A percentile compares a stretch with the other conserved stretches of the same genome.
Conservation (phyloP, 371 early-diverging fungal species). For the Rhizomucor pusillus region DNA sequence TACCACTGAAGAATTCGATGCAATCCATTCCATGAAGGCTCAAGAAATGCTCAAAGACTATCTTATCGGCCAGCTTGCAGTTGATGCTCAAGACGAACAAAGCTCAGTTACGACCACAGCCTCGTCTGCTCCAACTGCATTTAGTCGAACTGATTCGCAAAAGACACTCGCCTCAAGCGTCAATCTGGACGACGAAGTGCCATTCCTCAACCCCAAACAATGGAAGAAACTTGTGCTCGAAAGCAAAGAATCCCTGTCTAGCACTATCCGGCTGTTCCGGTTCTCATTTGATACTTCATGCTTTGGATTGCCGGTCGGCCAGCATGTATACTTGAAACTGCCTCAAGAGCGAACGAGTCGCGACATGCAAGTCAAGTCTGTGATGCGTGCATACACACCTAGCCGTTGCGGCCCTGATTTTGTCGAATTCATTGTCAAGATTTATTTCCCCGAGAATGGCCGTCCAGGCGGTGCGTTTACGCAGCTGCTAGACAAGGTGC, state of each 20-base stretch:
- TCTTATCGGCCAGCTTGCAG: constrained; percentile 59
- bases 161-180: constrained; percentile 2
- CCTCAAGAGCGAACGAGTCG: constrained; percentile 11
- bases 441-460: constrained; percentile 42
- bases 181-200: constrained; percentile 2
- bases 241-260: constrained; percentile 30
- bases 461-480: constrained; percentile 57
- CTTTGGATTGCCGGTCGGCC: constrained; percentile 49
- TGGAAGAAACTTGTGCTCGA: constrained; percentile 38
- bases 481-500: constrained; percentile 44
- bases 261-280: constrained; percentile 42
- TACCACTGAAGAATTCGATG: constrained; percentile 86
- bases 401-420: constrained; percentile 28
- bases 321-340: constrained; percentile 35
- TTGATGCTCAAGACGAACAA: background rate
- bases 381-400: constrained; percentile 64
- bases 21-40: constrained; percentile 80
- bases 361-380: constrained; percentile 23
- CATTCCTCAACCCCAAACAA: constrained; percentile 35
- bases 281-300: constrained; percentile 35
- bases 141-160: background rate
- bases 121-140: constrained; percentile 6
- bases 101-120: constrained; percentile 11
- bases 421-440: constrained; percentile 65
- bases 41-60: constrained; percentile 63